phyloP scores from a whole-genome alignment of 2,329 filamentous ascomycete genomes.

The Rutstroemia sp. region DNA sequence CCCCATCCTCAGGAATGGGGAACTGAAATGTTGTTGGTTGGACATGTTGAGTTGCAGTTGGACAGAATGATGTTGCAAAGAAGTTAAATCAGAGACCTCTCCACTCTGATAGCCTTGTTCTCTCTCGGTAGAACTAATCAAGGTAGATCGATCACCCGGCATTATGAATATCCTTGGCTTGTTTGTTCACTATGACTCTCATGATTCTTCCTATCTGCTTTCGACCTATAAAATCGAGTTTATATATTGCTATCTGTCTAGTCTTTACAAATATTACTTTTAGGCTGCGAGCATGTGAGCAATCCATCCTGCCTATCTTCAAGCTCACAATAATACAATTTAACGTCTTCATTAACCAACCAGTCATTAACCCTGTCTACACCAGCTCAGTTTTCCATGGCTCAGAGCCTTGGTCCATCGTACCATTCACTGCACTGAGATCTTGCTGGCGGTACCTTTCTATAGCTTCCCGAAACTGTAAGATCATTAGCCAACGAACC shows the following conservation, averaged over 20 bases:
- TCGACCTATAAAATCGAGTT: too few species aligned
- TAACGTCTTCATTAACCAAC: background rate
- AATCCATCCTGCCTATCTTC: background rate
- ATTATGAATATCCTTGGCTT: background rate
- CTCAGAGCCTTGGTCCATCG: background rate
- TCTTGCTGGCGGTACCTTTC: constrained; percentile 2
- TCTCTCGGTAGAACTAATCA: background rate
- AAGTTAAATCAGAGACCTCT: background rate
- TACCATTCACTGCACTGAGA: background rate
- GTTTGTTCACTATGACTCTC: background rate
- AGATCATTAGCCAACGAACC: constrained; percentile 8
- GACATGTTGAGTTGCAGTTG: background rate
- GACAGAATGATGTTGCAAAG: background rate
- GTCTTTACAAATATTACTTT: too few species aligned
- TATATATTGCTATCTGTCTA: too few species aligned
- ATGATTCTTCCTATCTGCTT: too few species aligned
- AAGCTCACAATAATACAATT: background rate
- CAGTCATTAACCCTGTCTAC: constrained; percentile 3
- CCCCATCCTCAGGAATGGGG: background rate
- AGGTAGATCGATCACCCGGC: background rate
- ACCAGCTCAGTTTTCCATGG: constrained; percentile 13
- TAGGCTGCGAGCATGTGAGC: background rate
- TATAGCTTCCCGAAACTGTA: constrained; percentile 22
- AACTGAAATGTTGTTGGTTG: background rate
- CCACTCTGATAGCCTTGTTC: background rate